Percentiles rank a stretch among this genome's conserved stretches.
Evolutionary conservation across 495 filamentous ascomycete genomes (phyloP).

Genomic region (Trichodelitschia bisporula): DNA sequence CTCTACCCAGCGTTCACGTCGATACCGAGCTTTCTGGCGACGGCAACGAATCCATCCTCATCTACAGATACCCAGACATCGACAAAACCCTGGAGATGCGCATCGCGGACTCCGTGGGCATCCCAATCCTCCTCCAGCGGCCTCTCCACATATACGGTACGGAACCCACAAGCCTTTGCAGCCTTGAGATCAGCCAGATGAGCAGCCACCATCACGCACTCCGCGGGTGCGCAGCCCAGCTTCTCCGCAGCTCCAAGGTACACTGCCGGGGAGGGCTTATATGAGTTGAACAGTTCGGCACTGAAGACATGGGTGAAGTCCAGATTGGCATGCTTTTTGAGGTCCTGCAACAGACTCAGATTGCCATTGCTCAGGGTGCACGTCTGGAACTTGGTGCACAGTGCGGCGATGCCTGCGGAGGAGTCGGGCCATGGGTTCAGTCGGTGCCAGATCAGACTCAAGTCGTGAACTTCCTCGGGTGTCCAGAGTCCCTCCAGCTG

Average conservation of each 20-base stretch:
- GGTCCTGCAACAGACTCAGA: constrained; percentile 34
- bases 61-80: constrained; percentile 31
- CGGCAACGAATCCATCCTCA: constrained; percentile 27
- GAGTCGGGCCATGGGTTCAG: constrained; percentile 48
- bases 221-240: constrained; percentile 27
- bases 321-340: constrained; percentile 28
- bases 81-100: constrained; percentile 32
- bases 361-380: constrained; percentile 58
- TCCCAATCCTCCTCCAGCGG: constrained; percentile 35
- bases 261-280: constrained; percentile 46
- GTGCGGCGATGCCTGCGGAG: constrained; percentile 24
- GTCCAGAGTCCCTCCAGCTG: constrained; percentile 31
- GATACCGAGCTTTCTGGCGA: constrained; percentile 23
- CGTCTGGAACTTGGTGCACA: constrained; percentile 30
- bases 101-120: constrained; percentile 23
- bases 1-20: constrained; percentile 2
- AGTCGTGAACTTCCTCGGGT: constrained; percentile 26
- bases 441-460: constrained; percentile 43
- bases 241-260: constrained; percentile 39
- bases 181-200: constrained; percentile 45
- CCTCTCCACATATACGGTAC: constrained; percentile 55
- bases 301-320: constrained; percentile 36
- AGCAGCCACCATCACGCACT: constrained; percentile 60
- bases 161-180: constrained; percentile 35
- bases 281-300: constrained; percentile 46